A percentile compares a stretch with the other conserved stretches of the same genome.
Conservation (phyloP, 495 filamentous ascomycete species). For the Niebla homalea region DNA sequence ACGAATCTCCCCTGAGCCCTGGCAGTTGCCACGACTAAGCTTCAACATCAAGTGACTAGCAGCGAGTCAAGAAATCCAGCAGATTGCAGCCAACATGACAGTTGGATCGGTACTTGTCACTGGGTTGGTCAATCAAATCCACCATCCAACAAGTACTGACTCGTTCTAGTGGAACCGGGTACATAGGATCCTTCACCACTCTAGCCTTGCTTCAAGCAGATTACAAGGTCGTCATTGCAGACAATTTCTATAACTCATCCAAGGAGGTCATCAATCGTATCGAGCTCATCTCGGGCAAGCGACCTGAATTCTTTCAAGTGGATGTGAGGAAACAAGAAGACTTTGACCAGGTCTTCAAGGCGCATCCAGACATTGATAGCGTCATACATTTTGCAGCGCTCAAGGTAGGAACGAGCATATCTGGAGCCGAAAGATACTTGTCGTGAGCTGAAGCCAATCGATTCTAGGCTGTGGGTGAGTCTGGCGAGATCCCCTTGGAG, state of each 20-base stretch:
- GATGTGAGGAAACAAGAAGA: conserved; percentile 77
- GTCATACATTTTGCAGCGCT: conserved; percentile 97
- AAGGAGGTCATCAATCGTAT: conserved; percentile 81
- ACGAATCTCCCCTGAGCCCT: no score
- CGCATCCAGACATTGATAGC: conserved; percentile 86
- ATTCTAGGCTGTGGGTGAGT: conserved; percentile 83
- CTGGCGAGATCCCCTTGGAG: conserved; percentile 85
- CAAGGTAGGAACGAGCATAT: conserved; percentile 49
- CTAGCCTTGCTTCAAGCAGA: conserved; percentile 83
- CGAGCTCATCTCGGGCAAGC: conserved; percentile 82
- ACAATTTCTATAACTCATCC: conserved; percentile 94
- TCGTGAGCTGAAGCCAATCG: neutral
- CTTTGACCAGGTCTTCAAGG: conserved; percentile 78
- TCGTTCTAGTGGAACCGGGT: conserved; percentile 72
- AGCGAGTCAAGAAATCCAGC: neutral
- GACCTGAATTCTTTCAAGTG: conserved; percentile 68
- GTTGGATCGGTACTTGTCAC: conserved; percentile 79
- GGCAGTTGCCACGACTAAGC: no score
- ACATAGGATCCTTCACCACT: conserved; percentile 95
- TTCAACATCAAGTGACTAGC: no score
- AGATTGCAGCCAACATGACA: conserved; percentile 42
- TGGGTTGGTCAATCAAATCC: conserved; percentile 47
- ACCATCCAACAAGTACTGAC: conserved; percentile 1
- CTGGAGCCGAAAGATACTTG: neutral
- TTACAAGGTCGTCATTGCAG: conserved; percentile 91